Evolutionary conservation across 2,329 filamentous ascomycete genomes (phyloP).

Genomic region (Hymenoscyphus linearis): DNA sequence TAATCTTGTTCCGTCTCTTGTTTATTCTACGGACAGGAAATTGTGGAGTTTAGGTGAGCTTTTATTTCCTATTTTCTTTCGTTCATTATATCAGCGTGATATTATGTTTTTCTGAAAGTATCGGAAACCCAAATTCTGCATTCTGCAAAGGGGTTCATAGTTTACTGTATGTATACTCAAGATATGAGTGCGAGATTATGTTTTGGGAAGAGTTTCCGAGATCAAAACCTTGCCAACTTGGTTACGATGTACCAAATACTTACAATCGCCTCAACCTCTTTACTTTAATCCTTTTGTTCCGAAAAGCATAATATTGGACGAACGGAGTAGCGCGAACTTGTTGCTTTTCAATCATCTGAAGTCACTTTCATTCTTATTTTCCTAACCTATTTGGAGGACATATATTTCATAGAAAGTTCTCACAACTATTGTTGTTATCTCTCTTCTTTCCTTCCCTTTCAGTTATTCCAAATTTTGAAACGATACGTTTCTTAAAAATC

Average conservation of each 20-base stretch:
- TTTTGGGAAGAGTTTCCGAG: background rate
- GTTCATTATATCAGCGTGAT: background rate
- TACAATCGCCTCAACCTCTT: background rate
- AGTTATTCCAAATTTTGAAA: no score
- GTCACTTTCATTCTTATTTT: background rate
- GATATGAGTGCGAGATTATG: background rate
- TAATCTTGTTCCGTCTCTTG: constrained; percentile 30
- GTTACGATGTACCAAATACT: background rate
- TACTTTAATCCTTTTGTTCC: background rate
- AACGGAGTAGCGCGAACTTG: background rate
- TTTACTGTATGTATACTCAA: background rate
- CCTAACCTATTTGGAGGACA: background rate
- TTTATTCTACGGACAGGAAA: constrained; percentile 28
- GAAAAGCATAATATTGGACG: background rate
- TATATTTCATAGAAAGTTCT: background rate
- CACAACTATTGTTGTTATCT: background rate
- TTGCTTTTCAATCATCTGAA: background rate
- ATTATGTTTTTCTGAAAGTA: background rate
- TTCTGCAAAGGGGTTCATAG: no score
- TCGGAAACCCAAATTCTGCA: no score
- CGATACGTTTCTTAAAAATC: background rate
- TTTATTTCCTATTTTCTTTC: background rate
- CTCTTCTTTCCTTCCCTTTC: background rate
- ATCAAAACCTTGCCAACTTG: background rate
- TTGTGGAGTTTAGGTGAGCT: background rate